These are phyloP conservation scores for Dryadomyces quercus-mongolicae DNA, from an alignment of 2,329 filamentous ascomycete genomes.

Conservation along the genomic window DNA sequence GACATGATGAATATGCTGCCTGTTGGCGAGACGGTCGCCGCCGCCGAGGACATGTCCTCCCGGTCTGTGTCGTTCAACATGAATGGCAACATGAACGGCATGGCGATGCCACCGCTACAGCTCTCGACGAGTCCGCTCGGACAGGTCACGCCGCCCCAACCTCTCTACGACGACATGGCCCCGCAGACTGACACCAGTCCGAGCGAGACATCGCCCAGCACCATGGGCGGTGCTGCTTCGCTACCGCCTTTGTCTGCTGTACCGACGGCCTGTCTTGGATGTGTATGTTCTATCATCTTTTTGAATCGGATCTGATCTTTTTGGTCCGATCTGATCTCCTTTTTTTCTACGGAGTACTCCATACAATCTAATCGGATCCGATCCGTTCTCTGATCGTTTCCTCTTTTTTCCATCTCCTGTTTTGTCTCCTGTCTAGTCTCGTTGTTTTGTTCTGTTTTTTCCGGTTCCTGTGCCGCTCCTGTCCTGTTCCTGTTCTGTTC, in stretches of 20 bases:
- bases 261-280: conserved; percentile 42
- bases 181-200: conserved; percentile 2
- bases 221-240: not conserved
- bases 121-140: not conserved
- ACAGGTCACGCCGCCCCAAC: not conserved
- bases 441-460: no score
- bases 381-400: no score
- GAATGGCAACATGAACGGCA: not conserved
- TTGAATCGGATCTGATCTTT: no score
- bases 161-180: conserved; percentile 1
- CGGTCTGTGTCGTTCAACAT: not conserved
- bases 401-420: not conserved
- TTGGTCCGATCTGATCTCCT: no score
- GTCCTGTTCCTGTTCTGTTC: no score
- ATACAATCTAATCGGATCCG: no score
- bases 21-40: not conserved
- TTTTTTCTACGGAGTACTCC: no score
- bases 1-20: not conserved
- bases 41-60: not conserved
- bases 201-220: not conserved
- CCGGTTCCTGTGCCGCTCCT: no score
- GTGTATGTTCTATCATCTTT: conserved; percentile 19
- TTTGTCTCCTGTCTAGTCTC: not conserved
- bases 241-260: conserved; percentile 5
- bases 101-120: not conserved